Base-by-base conservation (phyloP, 164 flowering plant species). In the Paratinospora sagittata region DNA sequence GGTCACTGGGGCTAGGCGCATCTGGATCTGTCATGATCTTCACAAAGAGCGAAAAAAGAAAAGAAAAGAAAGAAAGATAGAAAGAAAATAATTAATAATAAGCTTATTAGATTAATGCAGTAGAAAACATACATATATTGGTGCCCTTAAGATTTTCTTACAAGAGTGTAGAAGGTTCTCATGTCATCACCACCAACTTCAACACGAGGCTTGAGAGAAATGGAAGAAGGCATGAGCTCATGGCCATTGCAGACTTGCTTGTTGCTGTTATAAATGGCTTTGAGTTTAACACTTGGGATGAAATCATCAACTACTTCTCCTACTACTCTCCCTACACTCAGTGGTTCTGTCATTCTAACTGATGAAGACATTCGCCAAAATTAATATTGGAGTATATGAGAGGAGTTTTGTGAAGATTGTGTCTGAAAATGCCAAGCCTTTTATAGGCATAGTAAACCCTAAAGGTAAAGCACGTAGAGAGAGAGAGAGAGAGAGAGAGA, bases 1-100 rank as follows among this genome's bases (percentile, higher is more conserved):
- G 91, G 78, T 90, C 88, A 79, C 96, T 90, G 17, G 96, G 96
- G 83, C 90, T 79, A 63, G 96, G 96, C 79, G 87, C 87, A 85
- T 88, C 96, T 34, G 96, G 96, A 78, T 88, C 96, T 23, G 86
- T 86, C 96, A 90, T 84, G 64, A 90, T 76, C 96, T 90, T 43
- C 63, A 79, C n/a, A n/a, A 76, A 73, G 6, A 76, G 10, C 57
- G 52, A 65, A n/a, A n/a, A n/a, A n/a, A n/a, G n/a, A n/a, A n/a
- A n/a, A n/a, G n/a, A n/a, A n/a, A n/a, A n/a, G n/a, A n/a, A n/a
- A n/a, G n/a, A n/a, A n/a, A n/a, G n/a, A n/a, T n/a, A n/a, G n/a
- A n/a, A n/a, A n/a, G n/a, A n/a, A n/a, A n/a, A 60, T 2, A 23
- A 2, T 58, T 21, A 58, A 14, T 47, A 58, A 0, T 58, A 12